phyloP scores from a whole-genome alignment of 1,284 basidiomycete species.

The Ustilago curta region DNA sequence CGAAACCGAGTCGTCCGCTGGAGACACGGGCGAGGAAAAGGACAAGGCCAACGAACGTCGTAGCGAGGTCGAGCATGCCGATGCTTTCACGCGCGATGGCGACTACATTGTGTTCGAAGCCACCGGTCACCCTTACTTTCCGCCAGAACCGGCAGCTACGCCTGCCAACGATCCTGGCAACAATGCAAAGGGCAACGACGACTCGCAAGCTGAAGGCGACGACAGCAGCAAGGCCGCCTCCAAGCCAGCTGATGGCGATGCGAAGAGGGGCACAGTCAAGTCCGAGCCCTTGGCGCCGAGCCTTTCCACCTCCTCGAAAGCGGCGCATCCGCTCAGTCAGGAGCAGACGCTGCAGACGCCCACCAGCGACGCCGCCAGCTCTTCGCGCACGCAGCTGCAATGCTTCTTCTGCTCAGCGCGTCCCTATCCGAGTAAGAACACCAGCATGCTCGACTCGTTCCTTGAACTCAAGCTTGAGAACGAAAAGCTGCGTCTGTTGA shows the following conservation, averaged over 20 bases:
- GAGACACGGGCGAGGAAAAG: conserved; percentile 41
- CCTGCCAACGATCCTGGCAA: conserved; percentile 13
- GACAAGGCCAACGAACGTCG: conserved; percentile 29
- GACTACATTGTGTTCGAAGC: conserved; percentile 63
- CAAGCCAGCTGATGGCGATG: conserved; percentile 13
- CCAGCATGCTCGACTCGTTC: conserved; percentile 65
- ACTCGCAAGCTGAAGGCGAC: conserved; percentile 7
- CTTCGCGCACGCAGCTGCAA: conserved; percentile 35
- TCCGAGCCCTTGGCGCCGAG: conserved; percentile 31
- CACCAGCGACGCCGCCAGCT: conserved; percentile 37
- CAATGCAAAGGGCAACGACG: conserved; percentile 17
- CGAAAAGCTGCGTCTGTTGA: conserved; percentile 55
- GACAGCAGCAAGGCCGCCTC: conserved; percentile 3
- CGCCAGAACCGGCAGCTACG: conserved; percentile 29
- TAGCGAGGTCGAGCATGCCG: conserved; percentile 40
- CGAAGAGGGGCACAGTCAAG: conserved; percentile 30
- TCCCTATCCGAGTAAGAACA: conserved; percentile 62
- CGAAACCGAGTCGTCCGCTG: conserved; percentile 39
- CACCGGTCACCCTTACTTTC: conserved; percentile 60
- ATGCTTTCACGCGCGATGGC: conserved; percentile 48
- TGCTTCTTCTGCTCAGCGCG: conserved; percentile 64
- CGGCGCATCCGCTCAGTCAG: conserved; percentile 40
- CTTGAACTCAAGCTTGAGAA: conserved; percentile 67
- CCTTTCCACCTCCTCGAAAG: conserved; percentile 26
- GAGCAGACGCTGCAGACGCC: conserved; percentile 43